Base-by-base conservation (phyloP, 1,139 yeast species). In the Blastobotrys buckinghamii region DNA sequence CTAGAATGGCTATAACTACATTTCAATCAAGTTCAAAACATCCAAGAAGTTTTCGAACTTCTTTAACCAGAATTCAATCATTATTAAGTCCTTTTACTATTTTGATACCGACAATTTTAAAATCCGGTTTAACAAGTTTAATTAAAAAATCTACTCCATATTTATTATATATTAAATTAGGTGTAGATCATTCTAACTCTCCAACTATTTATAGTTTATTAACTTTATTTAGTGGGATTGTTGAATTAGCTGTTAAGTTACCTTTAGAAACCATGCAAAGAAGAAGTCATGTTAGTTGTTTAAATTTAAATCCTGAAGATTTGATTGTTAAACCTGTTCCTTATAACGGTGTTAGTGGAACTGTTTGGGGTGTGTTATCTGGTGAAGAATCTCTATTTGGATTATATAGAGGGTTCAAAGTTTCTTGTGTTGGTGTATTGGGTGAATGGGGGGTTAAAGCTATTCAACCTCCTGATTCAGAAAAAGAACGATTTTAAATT, bases 381-480 rank as follows among this genome's bases (percentile, higher is more conserved):
- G 74, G 75, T n/a, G 64, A 66, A 40, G 63, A 63, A 51, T 63
- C 71, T 54, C 65, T 70, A 10, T 71, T 72, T 42, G 64, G 72
- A 29, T 71, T 89, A 48, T 89, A 87, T 73, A 78, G 90, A 58
- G 97, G 97, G 41, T 92, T 97, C 97, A 77, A 89, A 64, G 82
- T 88, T 36, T 94, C 95, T 16, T 74, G 85, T 13, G 66, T 87
- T 56, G 88, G 92, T 53, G 78, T 86, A 10, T 66, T 86, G 48
- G 92, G 96, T 19, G 83, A 82, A 51, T 89, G 95, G 85, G 92
- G 96, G 6, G 79, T 88, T 55, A 77, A 78, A 45, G 74, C 87
- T 42, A 77, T 76, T 55, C 78, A 76, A 50, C 66, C 66, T 63
- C 79, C 67, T 62, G 81, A 64, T 55, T 74, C 59, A 64, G 73